Evolutionary conservation across 2,329 filamentous ascomycete genomes (phyloP), one percentile per base, ranked within the genome.

Genomic region (Hymenoscyphus linearis): DNA sequence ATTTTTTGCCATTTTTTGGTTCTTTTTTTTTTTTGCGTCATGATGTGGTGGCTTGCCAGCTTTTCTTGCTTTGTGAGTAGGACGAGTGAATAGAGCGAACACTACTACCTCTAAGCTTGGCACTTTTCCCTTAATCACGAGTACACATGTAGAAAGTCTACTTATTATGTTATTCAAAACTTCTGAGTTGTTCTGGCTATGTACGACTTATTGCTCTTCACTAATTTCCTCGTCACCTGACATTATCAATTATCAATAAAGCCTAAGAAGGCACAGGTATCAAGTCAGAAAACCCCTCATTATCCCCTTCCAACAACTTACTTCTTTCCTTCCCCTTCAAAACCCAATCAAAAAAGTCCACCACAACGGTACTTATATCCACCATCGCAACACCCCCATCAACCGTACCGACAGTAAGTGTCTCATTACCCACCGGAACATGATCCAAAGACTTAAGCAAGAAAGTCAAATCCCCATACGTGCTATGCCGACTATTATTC

Each of bases 381-480:
- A 44, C 7, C 54, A 56, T 37, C 16, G 54, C 54, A 2, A n/a
- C 9, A n/a, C 18, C 54, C 2, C 54, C 54, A 56, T 56, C 54
- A n/a, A 56, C 16, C 1, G 35, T 37, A 18, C 54, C 54, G 3
- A 36, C 36, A n/a, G 22, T 40, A 18, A 56, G 14, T 3, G 16
- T 36, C 54, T 56, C 54, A 5, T 40, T 40, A 34, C 18, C 54
- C 35, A 26, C 22, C 37, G 34, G 54, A 18, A 18, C 22, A 18
- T 36, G 35, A 36, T 40, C 22, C 16, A 56, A 16, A 26, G 34
- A 14, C 35, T 67, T 60, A 5, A 58, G 52, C 9, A 71, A 16
- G 6, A 58, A 54, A 13, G 65, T 22, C 10, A 58, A 60, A 59
- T 71, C 70, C 1, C 58, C 57, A 60, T 60, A 72, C 10, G 59